These are phyloP conservation scores for Coniella lustricola DNA, from an alignment of 2,329 filamentous ascomycete species.

Conservation along the genomic window DNA sequence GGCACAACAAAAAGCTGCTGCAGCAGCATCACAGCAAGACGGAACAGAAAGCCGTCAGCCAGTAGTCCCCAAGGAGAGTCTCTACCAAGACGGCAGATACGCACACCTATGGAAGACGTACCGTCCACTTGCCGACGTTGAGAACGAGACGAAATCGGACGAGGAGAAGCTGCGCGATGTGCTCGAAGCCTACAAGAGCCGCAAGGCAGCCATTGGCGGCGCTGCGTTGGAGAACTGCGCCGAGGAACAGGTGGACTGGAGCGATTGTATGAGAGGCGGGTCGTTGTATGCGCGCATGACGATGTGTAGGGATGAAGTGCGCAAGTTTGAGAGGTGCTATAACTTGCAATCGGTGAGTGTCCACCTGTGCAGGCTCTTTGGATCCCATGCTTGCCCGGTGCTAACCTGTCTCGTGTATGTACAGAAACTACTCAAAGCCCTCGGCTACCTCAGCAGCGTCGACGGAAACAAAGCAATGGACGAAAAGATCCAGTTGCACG, in stretches of 20 bases:
- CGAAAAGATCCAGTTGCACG: conserved; percentile 92
- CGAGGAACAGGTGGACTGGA: conserved; percentile 75
- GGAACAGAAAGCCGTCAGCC: background rate
- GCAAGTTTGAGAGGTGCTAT: conserved; percentile 78
- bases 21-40: background rate
- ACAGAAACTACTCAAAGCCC: conserved; percentile 78
- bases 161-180: conserved; percentile 76
- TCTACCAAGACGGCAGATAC: conserved; percentile 56
- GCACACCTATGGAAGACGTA: conserved; percentile 93
- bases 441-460: conserved; percentile 73
- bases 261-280: conserved; percentile 72
- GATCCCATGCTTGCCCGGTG: background rate
- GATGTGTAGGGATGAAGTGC: conserved; percentile 74
- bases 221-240: conserved; percentile 92
- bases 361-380: background rate
- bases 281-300: conserved; percentile 61
- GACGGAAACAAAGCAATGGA: conserved; percentile 62
- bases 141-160: conserved; percentile 63
- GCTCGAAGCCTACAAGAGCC: conserved; percentile 75
- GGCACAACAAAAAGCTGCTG: conserved; percentile 1
- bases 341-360: conserved; percentile 67
- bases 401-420: background rate
- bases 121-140: conserved; percentile 61
- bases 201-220: conserved; percentile 67
- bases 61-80: conserved; percentile 43